Evolutionary conservation across 2,329 filamentous ascomycete genomes (phyloP), one percentile per base, ranked within the genome.

Genomic region (Blastomyces parvus): DNA sequence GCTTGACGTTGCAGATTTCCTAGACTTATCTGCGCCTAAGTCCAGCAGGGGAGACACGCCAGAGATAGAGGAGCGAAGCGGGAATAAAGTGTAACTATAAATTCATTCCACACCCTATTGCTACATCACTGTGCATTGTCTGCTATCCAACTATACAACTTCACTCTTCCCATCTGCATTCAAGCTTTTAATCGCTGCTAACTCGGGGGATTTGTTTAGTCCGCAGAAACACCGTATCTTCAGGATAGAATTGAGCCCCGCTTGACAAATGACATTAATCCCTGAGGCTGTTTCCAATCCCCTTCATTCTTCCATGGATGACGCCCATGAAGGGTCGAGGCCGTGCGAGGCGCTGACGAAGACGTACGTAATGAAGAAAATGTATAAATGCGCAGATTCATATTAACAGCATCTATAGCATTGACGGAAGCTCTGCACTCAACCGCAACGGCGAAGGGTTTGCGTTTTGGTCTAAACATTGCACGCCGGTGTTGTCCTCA

Each of bases 381-480:
- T n/a, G 44, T 48, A 9, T 25, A 48, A 9, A 8, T 25, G 11
- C 25, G n/a, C 19, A 48, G 7, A 48, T 22, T 22, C 8, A 25
- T 48, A 48, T 48, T 48, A 48, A 48, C 44, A 48, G 19, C 44
- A 48, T 48, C n/a, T 22, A 48, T 11, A 48, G 44, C 44, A 22
- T 9, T 48, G 44, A 22, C n/a, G n/a, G 22, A n/a, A 48, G 19
- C 44, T 22, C n/a, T 48, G 8, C n/a, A 22, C 44, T n/a, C 13
- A 19, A 22, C 44, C n/a, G 1, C 19, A 22, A 48, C n/a, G 14
- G 33, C 25, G 13, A 8, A 17, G 52, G 52, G 27, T 55, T 55
- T 19, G 14, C 14, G 52, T 55, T 55, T 33, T 55, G 52, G 52
- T 55, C 52, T 36, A 55, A 55, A 36, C 52, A 55, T 55, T 55